Evolutionary conservation across 2,329 filamentous ascomycete genomes (phyloP), one percentile per base, ranked within the genome.

Genomic region (Fusarium xylarioides): DNA sequence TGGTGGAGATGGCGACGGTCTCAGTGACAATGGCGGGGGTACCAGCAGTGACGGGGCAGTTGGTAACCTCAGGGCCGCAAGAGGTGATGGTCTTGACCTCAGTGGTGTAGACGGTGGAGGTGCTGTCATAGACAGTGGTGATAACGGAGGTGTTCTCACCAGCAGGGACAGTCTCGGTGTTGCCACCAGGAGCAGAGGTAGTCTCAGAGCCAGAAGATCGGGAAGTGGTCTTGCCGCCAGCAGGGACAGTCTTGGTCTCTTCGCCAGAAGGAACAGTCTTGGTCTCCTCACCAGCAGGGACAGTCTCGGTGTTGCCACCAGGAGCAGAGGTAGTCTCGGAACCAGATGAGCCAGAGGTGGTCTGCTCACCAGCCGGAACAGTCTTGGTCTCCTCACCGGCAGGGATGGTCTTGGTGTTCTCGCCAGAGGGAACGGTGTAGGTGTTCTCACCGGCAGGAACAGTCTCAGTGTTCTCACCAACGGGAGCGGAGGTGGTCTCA

Each of bases 1-100:
- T 91, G 71, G 90, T 91, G 56, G 86, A 88, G 54, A 90, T 76
- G 52, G 89, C 81, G 66, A 91, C 79, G 11, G 87, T 89, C 65
- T 88, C 84, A 6, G 88, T 89, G 60, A 87, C 82, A 35, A 89
- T 78, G 2, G 82, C 84, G 50, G 85, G 83, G 18, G 84, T 85
- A 60, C 80, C 76, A 35, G 83, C 77, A 52, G 82, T 79, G 63
- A 83, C 85, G 35, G 88, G 87, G 84, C 88, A 90, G 82, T 88
- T 81, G 43, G 84, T 82, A 53, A 86, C 79, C 58, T 81, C 81
- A 35, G 82, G 72, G n/a, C 79, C 84, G 73, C 86, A 87, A 77
- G 83, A 85, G 66, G 84, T 88, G 79, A 89, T 82, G 63, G 87
- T 89, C 68, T 82, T 82, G 67, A 85, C 78, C 5, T 81, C 78